Evolutionary conservation across 2,329 filamentous ascomycete genomes (phyloP), one percentile per base, ranked within the genome.

Genomic region (Pseudogymnoascus sp.): DNA sequence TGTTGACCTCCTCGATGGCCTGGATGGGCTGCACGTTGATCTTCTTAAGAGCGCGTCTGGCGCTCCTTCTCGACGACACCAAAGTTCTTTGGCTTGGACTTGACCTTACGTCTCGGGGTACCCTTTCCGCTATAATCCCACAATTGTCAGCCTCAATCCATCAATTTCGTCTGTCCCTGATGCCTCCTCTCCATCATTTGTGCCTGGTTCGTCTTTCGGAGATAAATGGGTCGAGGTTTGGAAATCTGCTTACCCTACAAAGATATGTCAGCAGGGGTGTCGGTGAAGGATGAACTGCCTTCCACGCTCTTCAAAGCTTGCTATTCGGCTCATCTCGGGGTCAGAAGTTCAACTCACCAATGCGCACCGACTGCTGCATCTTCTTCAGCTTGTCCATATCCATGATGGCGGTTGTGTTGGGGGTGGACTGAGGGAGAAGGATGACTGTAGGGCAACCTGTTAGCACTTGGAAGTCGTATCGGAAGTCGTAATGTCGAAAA

Each of bases 11-110:
- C 88, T 99, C 95, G 74, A 99, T 99, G 70, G 90, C 91, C 84
- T 96, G 93, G 81, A 99, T 97, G 74, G 95, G 95, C 87, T 99
- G 95, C 65, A 96, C 93, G 81, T 97, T 97, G 79, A 99, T 88
- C 89, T 99, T 99, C 90, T 99, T 99, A 71, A 99, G 86, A 67
- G 91, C 83, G 67, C n/a, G 88, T 87, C 83, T 99, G 95, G 69
- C 99, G 91, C 88, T 99, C 99, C 91, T 97, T 97, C 88, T 99
- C 95, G 78, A 99, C 95, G 79, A 90, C 91, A 77, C 89, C 91
- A 70, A 90, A 90, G 79, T 87, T 90, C 79, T 91, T 91, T 80
- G 96, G 91, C 71, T 93, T 90, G 81, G 96, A 96, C 91, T 97
- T 99, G 79, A 95, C 89, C 87, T 96, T 96, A 83, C 95, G 87